Evolutionary conservation across 345 rosid species (phyloP), one percentile per base, ranked within the genome.

Genomic region (Brassica cretica): DNA sequence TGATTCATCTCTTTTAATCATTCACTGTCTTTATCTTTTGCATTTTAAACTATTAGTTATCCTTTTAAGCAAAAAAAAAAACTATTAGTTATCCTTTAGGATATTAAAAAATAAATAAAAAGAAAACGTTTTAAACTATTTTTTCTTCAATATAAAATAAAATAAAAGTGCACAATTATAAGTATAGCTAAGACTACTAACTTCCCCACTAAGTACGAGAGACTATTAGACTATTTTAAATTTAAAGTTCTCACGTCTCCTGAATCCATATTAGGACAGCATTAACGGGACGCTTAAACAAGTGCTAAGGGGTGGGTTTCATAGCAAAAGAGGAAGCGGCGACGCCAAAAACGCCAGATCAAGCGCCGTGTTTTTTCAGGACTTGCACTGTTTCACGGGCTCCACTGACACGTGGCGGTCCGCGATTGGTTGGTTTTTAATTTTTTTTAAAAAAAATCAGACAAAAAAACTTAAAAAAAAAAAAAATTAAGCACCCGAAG

Each of bases 161-260:
- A 51, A 25, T 35, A 18, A 62, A 73, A 68, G 75, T 68, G 51
- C 49, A 61, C 70, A 78, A 73, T 10, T 49, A 73, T 73, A 62
- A 60, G 32, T 67, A 35, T 72, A 72, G 64, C 70, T 61, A 41
- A 58, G 49, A 33, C 78, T 78, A 68, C 74, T 73, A 62, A 79
- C 82, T 73, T 79, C 66, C 75, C 82, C 82, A 79, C 78, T 73
- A 79, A 79, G 82, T 59, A 68, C 11, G 69, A 72, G 53, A 66
- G 62, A 65, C 61, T 78, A 35, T 21, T 59, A 53, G 10, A 59
- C 59, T 44, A 33, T 70, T 51, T 16, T 2, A 21, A 55, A 12
- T 37, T 12, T 29, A 10, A 64, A 55, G 56, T 37, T 64, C 39
- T 32, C 37, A 32, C 37, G 6, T 32, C 37, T 32, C 37, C 6